These are phyloP conservation scores for Rugosomyces carneus DNA, from an alignment of 1,284 basidiomycete genomes.

Conservation along the genomic window DNA sequence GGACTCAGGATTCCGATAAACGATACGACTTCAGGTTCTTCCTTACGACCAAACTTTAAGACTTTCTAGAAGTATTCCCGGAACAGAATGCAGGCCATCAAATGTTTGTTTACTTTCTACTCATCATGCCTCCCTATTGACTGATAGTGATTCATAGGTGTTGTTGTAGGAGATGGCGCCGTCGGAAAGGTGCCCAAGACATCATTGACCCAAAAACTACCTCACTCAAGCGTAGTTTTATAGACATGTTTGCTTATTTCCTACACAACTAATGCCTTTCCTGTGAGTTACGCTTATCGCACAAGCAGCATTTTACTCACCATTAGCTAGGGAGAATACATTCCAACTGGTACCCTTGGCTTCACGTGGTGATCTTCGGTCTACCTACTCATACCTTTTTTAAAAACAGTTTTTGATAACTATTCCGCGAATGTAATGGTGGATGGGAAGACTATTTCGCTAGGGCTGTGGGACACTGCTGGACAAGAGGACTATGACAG, in stretches of 20 bases:
- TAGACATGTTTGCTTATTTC: conserved; percentile 96
- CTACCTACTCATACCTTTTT: conserved; percentile 5
- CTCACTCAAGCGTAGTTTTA: neutral
- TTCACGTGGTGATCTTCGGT: neutral
- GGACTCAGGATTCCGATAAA: conserved; percentile 17
- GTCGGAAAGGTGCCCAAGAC: conserved; percentile 84
- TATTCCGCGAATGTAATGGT: conserved; percentile 97
- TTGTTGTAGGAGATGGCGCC: conserved; percentile 99
- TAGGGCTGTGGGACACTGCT: conserved; percentile 98
- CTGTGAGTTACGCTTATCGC: conserved; percentile 49
- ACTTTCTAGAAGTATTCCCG: conserved; percentile 13
- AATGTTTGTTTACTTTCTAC: conserved; percentile 40
- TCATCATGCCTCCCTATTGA: conserved; percentile 13
- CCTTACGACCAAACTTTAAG: conserved; percentile 15
- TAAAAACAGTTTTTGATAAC: conserved; percentile 79
- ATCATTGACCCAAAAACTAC: conserved; percentile 5
- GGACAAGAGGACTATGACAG: conserved; percentile 99
- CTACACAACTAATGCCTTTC: conserved; percentile 95
- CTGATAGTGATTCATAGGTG: conserved; percentile 53
- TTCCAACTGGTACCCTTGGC: conserved; percentile 73
- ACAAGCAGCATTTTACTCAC: conserved; percentile 1
- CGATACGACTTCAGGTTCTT: conserved; percentile 18
- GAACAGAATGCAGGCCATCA: conserved; percentile 62
- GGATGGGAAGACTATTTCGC: conserved; percentile 96
- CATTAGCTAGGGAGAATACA: conserved; percentile 79